These are phyloP conservation scores for Sporodiniella umbellata DNA, from an alignment of 371 early-diverging fungal genomes.

Conservation along the genomic window DNA sequence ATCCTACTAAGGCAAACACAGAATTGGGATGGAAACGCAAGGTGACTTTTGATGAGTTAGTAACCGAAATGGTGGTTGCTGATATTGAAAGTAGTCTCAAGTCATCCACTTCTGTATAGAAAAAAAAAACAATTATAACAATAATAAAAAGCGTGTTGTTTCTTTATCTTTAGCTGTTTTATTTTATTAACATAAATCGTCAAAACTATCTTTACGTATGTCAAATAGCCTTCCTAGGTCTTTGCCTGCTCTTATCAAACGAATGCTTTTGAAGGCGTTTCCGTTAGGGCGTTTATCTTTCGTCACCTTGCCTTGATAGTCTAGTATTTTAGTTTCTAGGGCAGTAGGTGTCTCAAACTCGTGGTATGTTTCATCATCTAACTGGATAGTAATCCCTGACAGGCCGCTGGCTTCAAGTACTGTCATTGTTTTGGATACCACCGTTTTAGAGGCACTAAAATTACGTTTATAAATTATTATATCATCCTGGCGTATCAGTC, in stretches of 20 bases:
- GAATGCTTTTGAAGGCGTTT: conserved; percentile 52
- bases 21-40: conserved; percentile 70
- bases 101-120: conserved; percentile 24
- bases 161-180: not conserved
- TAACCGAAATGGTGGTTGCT: conserved; percentile 70
- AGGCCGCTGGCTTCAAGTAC: conserved; percentile 46
- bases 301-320: conserved; percentile 44
- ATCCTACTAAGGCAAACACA: conserved; percentile 74
- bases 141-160: not conserved
- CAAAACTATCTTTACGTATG: conserved; percentile 49
- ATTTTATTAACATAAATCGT: too few relatives aligned
- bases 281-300: conserved; percentile 52
- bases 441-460: conserved; percentile 49
- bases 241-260: conserved; percentile 39
- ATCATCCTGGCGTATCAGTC: conserved; percentile 45
- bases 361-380: conserved; percentile 42
- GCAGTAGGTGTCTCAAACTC: conserved; percentile 55
- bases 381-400: conserved; percentile 41
- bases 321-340: conserved; percentile 50
- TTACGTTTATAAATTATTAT: conserved; percentile 49
- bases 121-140: not conserved
- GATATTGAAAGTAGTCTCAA: conserved; percentile 58
- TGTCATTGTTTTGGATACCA: conserved; percentile 46
- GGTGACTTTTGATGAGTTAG: conserved; percentile 68
- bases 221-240: conserved; percentile 51